Evolutionary conservation across 176 grass and related monocot species (phyloP).

Genomic region (Rhipidocladum racemiflorum): DNA sequence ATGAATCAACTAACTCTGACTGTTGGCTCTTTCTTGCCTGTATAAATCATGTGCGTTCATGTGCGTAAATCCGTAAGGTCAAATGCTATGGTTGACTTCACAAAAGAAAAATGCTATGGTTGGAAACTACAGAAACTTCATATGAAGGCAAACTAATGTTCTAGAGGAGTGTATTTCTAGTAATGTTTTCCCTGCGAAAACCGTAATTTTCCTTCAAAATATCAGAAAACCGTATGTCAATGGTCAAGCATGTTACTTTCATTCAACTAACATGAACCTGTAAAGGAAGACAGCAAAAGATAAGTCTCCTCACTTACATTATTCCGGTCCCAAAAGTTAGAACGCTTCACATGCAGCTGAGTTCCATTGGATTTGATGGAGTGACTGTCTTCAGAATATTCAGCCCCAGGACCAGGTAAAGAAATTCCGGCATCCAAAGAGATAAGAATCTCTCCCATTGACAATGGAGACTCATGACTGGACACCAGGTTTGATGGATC

Average conservation of each 20-base stretch:
- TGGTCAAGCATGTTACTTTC: neutral
- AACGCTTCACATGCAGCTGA: constrained; percentile 54
- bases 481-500: constrained; percentile 37
- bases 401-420: constrained; percentile 57
- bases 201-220: neutral
- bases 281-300: constrained; percentile 5
- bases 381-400: constrained; percentile 58
- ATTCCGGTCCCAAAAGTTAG: constrained; percentile 79
- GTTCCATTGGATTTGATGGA: constrained; percentile 71
- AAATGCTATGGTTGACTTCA: neutral
- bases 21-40: constrained; percentile 82
- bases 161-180: constrained; percentile 4
- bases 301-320: constrained; percentile 55
- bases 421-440: constrained; percentile 83
- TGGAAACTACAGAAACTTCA: neutral
- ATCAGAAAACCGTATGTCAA: neutral
- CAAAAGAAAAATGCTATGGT: neutral
- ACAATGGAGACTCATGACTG: constrained; percentile 60
- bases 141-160: neutral
- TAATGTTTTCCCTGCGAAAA: constrained; percentile 6
- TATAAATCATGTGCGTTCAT: constrained; percentile 33
- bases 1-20: constrained; percentile 73
- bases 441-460: constrained; percentile 95
- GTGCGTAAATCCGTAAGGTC: constrained; percentile 34
- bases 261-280: constrained; percentile 30